Base-by-base conservation (phyloP, 768 basidiomycete genomes). In the Leccinum fibrillosum region DNA sequence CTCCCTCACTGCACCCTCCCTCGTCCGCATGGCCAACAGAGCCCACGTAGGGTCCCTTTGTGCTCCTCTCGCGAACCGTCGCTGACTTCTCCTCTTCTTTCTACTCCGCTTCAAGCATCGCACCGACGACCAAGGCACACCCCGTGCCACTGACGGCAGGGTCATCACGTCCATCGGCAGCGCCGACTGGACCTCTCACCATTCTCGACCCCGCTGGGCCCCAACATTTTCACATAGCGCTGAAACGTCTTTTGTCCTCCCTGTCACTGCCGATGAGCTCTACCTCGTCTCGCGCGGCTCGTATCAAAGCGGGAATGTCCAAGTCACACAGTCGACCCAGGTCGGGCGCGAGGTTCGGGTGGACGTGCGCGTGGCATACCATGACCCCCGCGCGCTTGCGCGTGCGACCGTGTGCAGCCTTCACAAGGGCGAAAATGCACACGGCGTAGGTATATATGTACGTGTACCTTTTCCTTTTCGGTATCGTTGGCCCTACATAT, bases 391-490 rank as follows among this genome's bases (percentile, higher is more conserved):
- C 9, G 59, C 68, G 10, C 69, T 76, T 2, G 61, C 66, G 5
- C 62, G 63, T n/a, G 70, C 71, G 19, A 61, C 66, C 5, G 62
- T 77, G 15, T 77, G 75, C 55, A 58, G 52, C n/a, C 64, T 79
- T 2, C 59, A 60, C 35, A 69, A 63, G 34, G 55, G 53, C 7
- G 67, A 65, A 23, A 61, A 67, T 9, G 58, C 67, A 39, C 57
- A 72, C 37, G 77, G 76, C 19, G 62, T 78, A 13, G 77, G 77
- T 0, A 69, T 79, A 55, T 78, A 70, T 44, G 78, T 76, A 54
- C 26, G 50, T 17, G 12, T 51, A 30, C 26, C n/a, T 21, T 11
- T 45, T 45, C n/a, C 21, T 21, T 21, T 45, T 21, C 0, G 17
- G 4, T 42, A 5, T n/a, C 4, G 15, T 37, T 17, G 15, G 15